Base-by-base conservation (phyloP, 2,329 filamentous ascomycete genomes). In the Esteya vermicola region DNA sequence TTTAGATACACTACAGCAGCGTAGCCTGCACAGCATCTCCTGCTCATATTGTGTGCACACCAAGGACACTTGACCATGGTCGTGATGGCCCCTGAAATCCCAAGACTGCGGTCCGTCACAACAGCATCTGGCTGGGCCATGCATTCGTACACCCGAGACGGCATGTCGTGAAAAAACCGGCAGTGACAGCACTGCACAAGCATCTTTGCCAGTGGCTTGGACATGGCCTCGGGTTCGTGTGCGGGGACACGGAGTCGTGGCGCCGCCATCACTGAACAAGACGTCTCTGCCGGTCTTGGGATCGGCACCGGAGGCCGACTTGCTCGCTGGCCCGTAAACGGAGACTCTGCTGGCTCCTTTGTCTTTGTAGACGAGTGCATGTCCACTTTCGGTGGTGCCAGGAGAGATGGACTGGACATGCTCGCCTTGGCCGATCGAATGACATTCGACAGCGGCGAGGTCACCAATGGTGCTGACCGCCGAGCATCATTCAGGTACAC, bases 1-100 rank as follows among this genome's bases (percentile, higher is more conserved):
- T 72, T 72, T 49, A 84, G 59, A 45, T 78, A 72, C 4, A 85
- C 70, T 33, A 78, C 65, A 2, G 79, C 74, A 10, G 75, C 72
- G 58, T 79, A 79, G 8, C 78, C 79, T 10, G 77, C 68, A 53
- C 80, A 85, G 57, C 80, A 85, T 43, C 59, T 61, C 13, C 69
- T 78, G 47, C 65, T 77, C 78, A 85, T 83, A 37, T 70, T 69
- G 58, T 85, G 80, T 33, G 64, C 63, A 54, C 80, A 85, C 80
- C 80, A 84, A 9, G 78, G 78, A 53, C 79, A 84, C 47, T 70
- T 72, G 21, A 81, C 72, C 51, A 68, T 72, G 47, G 75, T 77
- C 9, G 67, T 73, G 33, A 78, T 65, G 7, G 68, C 60, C 1
- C 72, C 72, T 32, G 65, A 65, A 33, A 75, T 71, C 1, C 71